Evolutionary conservation across 768 basidiomycete species (phyloP), one percentile per base, ranked within the genome.

Genomic region (Pleurotus eryngii): DNA sequence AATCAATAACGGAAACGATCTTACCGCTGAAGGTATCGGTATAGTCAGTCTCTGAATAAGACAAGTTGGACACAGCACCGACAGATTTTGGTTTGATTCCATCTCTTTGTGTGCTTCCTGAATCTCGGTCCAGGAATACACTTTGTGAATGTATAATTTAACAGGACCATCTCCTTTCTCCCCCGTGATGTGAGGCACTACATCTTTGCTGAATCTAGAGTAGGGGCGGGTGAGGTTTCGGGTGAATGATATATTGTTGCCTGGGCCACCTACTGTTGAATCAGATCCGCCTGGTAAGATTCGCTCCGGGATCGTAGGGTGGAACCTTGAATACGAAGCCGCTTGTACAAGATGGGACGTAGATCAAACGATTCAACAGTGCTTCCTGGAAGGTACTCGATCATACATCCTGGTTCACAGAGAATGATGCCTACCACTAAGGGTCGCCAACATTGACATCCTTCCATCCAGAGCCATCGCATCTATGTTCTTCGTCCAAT

Each of bases 301-400:
- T 77, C 64, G 22, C 83, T 80, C 46, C 92, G 84, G 27, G 87
- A 83, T 20, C 94, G 85, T 27, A 97, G 74, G 1, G 93, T 96
- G 18, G 92, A 91, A 18, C 95, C 94, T 70, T 93, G 87, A 50
- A 98, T 87, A 22, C 86, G 85, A 50, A 97, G 82, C 15, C 94
- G 85, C 74, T 95, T 98, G 70, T 77, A 85, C 57, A 96, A 74
- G 55, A 97, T 81, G 8, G 85, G 86, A 4, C 64, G 64, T 46
- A 97, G 73, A 68, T 87, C 79, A 57, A 84, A 72, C 12, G 72
- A 72, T 12, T 79, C 68, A 14, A 86, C 78, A 15, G 76, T 71
- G 27, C 70, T 65, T 45, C 88, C 89, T 55, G 57, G 24, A 56
- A 45, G 30, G 30, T 58, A 57, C 58, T 64, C 57, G 12, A 22